Evolutionary conservation across 805 yeast genomes (phyloP).

Genomic region (Myxozyma udenii): DNA sequence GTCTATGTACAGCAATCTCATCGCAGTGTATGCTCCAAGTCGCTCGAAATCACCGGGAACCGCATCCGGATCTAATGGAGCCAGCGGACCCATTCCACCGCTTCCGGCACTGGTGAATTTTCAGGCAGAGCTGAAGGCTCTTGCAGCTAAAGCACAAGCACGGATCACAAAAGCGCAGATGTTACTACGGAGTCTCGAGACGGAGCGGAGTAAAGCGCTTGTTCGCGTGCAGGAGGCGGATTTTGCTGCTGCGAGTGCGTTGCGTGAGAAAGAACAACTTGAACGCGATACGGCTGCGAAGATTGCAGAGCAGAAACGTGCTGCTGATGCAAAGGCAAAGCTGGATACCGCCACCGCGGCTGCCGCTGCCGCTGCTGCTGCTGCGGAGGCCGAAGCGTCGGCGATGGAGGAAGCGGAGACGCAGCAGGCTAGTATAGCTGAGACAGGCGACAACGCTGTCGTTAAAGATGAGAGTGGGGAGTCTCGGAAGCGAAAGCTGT

Average conservation of each 20-base stretch:
- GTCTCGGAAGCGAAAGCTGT: not conserved
- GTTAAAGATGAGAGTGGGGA: too few relatives aligned
- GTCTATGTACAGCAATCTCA: conserved; percentile 9
- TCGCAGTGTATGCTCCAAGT: conserved; percentile 1
- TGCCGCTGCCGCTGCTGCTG: not conserved
- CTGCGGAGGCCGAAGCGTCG: not conserved
- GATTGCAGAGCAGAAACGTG: not conserved
- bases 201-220: conserved; percentile 4
- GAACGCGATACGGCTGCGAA: not conserved
- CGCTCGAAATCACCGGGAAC: conserved; percentile 12
- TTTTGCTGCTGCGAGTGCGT: conserved; percentile 7
- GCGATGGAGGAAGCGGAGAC: not conserved
- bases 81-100: conserved; percentile 15
- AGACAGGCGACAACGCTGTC: not conserved
- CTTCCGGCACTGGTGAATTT: conserved; percentile 5
- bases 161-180: conserved; percentile 13
- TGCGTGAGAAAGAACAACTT: not conserved
- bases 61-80: not conserved
- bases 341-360: too few relatives aligned
- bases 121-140: conserved; percentile 13
- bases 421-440: not conserved
- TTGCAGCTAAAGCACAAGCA: conserved; percentile 18
- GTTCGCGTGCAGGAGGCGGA: conserved; percentile 1
- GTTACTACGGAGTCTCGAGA: conserved; percentile 9
- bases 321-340: not conserved